These are phyloP conservation scores for Boechera retrofracta DNA, from an alignment of 345 rosid genomes.

Conservation along the genomic window DNA sequence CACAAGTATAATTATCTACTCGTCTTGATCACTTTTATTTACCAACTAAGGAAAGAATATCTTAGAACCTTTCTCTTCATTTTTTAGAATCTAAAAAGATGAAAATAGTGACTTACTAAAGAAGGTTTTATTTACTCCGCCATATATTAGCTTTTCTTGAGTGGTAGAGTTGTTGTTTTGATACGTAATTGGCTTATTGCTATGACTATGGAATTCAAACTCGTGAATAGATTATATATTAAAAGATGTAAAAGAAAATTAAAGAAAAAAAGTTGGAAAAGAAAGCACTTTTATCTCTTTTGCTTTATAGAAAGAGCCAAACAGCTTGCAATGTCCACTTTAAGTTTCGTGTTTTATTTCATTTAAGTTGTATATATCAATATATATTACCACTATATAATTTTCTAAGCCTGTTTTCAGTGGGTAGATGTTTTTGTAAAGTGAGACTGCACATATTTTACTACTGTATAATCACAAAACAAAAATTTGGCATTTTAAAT, in stretches of 20 bases:
- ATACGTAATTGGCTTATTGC: constrained; percentile 34
- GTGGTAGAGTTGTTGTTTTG: constrained; percentile 49
- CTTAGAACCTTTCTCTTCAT: constrained; percentile 29
- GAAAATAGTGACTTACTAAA: constrained; percentile 36
- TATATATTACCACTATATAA: not conserved
- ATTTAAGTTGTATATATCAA: constrained; percentile 15
- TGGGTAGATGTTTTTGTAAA: constrained; percentile 19
- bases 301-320: constrained; percentile 45
- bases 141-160: constrained; percentile 33
- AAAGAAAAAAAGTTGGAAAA: constrained; percentile 37
- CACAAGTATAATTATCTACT: constrained; percentile 20
- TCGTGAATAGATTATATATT: constrained; percentile 10
- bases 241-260: constrained; percentile 16
- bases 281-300: constrained; percentile 35
- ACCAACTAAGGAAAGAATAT: constrained; percentile 42
- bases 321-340: constrained; percentile 45
- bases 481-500: not conserved
- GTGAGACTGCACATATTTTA: not conserved
- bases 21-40: constrained; percentile 40
- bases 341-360: constrained; percentile 29
- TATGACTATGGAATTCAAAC: constrained; percentile 42
- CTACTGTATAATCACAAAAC: not conserved
- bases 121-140: constrained; percentile 37
- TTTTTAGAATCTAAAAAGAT: constrained; percentile 39
- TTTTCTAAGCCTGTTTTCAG: constrained; percentile 22